Evolutionary conservation across 2,329 filamentous ascomycete species (phyloP), one percentile per base, ranked within the genome.

Genomic region (Knoxdaviesia proteae): DNA sequence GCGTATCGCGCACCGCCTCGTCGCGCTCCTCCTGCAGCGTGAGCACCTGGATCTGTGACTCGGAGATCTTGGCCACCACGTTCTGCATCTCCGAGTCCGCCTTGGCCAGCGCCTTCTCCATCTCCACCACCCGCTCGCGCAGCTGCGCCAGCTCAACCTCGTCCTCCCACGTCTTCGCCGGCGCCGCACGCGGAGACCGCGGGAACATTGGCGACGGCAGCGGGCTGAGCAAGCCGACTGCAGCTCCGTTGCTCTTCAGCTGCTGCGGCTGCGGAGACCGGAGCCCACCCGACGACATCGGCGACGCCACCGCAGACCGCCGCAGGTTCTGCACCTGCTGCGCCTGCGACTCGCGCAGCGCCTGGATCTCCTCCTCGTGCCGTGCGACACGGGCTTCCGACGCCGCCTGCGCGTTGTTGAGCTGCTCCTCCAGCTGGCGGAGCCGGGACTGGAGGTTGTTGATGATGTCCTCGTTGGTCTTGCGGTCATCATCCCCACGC

Each of bases 401-500:
- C 20, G 80, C 73, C 44, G 84, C 78, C 58, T 96, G 88, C 2
- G 88, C 84, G 20, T 74, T 62, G 43, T 92, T 68, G 29, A 98
- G 72, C 51, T 80, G 74, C 47, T 96, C 87, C 56, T 96, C 90
- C 41, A 94, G 74, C 10, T 65, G 61, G 52, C 81, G 84, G 44
- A 98, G 77, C 45, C 77, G 80, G 47, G 71, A 71, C 56, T 96
- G 87, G 56, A 96, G 74, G 43, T 77, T 70, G 44, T 83, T 83
- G 56, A 98, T 94, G 52, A 83, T 80, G 42, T 75, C 69, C 9
- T 81, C 81, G 47, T 86, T 92, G 46, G 76, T 63, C 53, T 78
- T 77, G 56, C 93, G 87, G 51, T 90, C 84, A 33, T 70, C 68
- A 52, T 96, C 88, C 45, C 88, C 87, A 48, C 84, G 81, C 42